Evolutionary conservation across 1,139 yeast species (phyloP).

Genomic region (Suhomyces ambrosiae): DNA sequence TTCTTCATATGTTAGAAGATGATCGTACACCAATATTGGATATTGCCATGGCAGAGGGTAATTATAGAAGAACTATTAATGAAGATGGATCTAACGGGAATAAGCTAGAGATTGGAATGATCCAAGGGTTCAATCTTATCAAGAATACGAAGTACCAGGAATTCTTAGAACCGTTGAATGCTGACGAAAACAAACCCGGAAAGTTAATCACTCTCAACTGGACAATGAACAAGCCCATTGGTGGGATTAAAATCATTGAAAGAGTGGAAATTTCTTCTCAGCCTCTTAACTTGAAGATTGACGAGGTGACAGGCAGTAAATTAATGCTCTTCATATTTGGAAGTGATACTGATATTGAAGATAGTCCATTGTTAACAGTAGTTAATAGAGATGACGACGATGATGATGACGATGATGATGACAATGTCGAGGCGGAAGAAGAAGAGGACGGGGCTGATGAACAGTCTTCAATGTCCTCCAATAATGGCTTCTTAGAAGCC

Average conservation of each 20-base stretch:
- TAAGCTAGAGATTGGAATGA: constrained; percentile 45
- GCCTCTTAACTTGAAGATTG: constrained; percentile 61
- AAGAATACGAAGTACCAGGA: constrained; percentile 37
- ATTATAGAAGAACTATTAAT: constrained; percentile 49
- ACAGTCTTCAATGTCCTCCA: constrained; percentile 1
- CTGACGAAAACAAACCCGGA: constrained; percentile 17
- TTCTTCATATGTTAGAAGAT: constrained; percentile 47
- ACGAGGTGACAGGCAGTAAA: constrained; percentile 60
- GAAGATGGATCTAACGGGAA: constrained; percentile 49
- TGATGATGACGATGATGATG: constrained; percentile 13
- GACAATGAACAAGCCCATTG: constrained; percentile 67
- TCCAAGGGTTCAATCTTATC: constrained; percentile 45
- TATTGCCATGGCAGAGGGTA: constrained; percentile 41
- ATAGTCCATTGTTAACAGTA: constrained; percentile 31
- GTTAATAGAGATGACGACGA: constrained; percentile 15
- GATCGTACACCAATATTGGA: constrained; percentile 46
- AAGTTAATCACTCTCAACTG: constrained; percentile 52
- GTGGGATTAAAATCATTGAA: constrained; percentile 66
- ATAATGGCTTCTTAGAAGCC: constrained; percentile 17
- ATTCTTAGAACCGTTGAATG: constrained; percentile 37
- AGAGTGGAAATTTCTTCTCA: constrained; percentile 52
- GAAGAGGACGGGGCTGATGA: too few species aligned
- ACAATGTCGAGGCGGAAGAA: constrained; percentile 12
- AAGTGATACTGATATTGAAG: constrained; percentile 34
- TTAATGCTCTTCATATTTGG: constrained; percentile 60